Base-by-base conservation (phyloP, 805 yeast genomes). In the Candida caryicola region DNA sequence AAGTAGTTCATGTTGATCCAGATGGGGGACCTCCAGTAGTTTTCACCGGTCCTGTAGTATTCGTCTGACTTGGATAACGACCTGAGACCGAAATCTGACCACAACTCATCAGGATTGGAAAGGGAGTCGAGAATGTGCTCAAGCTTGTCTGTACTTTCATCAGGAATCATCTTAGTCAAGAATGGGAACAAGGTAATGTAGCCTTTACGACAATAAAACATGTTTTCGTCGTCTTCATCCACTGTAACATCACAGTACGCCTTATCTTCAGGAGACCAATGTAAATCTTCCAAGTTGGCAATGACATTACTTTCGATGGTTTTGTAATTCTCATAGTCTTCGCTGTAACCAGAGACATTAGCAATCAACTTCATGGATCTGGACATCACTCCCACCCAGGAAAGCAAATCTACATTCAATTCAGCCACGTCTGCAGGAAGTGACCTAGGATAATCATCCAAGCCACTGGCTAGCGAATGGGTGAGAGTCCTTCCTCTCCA, bases 331-430 rank as follows among this genome's bases (percentile, higher is more conserved):
- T 55, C 51, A 5, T 74, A 73, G 51, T 88, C 96, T 2, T 77
- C 81, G 2, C 63, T 52, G 33, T 76, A 65, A 0, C 74, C 84
- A 29, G 89, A 62, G 7, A 81, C 58, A 31, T 64, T 68, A 0
- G 97, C 90, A 43, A 91, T 77, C 37, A 76, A 71, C 47, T 76
- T 76, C 81, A 93, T 81, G 0, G 95, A 78, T 47, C 81, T 74
- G 0, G 96, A 77, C 95, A 91, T 88, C 4, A 85, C 82, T 12
- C 96, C 98, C 42, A 93, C 78, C 99, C 99, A 93, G 4, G 95
- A 74, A 33, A 91, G 64, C 40, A 91, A 69, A 55, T 93, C 99
- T 23, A 93, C 93, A 51, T 93, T 85, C 34, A 93, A 69, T 62
- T 93, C 99, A 1, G 95, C 95, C 29, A 81, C 72, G 59, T 88